Evolutionary conservation across 2,329 filamentous ascomycete species (phyloP), one percentile per base, ranked within the genome.

Genomic region (Grosmannia serpens): DNA sequence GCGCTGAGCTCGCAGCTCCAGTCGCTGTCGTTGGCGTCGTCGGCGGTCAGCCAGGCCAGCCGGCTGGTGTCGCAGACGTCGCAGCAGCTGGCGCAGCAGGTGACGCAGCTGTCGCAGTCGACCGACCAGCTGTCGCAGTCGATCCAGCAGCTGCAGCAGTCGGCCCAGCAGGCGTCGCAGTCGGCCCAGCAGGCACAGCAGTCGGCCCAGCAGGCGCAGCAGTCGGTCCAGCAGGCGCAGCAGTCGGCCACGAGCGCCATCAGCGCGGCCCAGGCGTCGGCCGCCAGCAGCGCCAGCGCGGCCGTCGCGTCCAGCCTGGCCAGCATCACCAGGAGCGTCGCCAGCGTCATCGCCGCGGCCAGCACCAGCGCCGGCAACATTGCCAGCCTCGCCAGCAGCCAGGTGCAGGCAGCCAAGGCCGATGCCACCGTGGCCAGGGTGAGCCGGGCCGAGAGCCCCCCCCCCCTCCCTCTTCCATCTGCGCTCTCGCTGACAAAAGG

Each of bases 391-490:
- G 66, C 66, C 1, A 60, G 60, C 17, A 69, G 65, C 55, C 62
- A 66, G 57, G 66, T 68, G 20, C 64, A 65, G 59, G 62, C 64
- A 27, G 70, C 67, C 4, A 65, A 69, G 63, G 69, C 67, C 1
- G 68, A 70, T 22, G 69, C 66, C 22, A 70, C 68, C 1, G 56
- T 64, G 8, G 64, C 68, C 8, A 64, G 67, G 62, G 68, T 70
- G 56, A 49, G 67, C 66, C 11, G 31, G 35, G 29, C 10, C 29
- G 29, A n/a, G n/a, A n/a, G n/a, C n/a, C n/a, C n/a, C n/a, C n/a
- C n/a, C n/a, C 7, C 9, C 20, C 27, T 20, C 7, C 7, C 24
- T 54, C 8, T 38, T 27, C 24, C 15, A 35, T 26, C 35, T n/a
- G 27, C 15, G 55, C n/a, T 49, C 29, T 31, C 24, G 29, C 24